A percentile compares a stretch with the other conserved stretches of the same genome.
phyloP scores from a whole-genome alignment of 2,329 filamentous ascomycete species.

The Leptographium wingfieldii region DNA sequence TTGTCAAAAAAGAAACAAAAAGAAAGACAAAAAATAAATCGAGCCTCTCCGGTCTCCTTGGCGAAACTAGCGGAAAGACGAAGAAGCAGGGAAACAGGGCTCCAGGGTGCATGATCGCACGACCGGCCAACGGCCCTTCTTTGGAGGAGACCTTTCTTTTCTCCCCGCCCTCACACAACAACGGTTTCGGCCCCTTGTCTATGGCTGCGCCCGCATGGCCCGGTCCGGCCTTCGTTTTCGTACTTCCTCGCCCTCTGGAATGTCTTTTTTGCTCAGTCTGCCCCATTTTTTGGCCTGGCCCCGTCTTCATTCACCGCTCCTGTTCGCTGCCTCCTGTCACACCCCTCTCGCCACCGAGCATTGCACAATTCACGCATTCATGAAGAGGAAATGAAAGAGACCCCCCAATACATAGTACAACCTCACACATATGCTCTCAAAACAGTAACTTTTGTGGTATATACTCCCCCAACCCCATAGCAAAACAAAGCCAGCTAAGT shows the following conservation, averaged over 20 bases:
- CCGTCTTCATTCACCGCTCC: neutral
- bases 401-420: neutral
- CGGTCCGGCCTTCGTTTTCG: neutral
- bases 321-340: neutral
- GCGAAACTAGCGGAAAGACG: too few species aligned
- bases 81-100: too few species aligned
- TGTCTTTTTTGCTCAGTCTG: neutral
- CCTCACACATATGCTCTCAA: neutral
- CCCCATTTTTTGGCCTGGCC: neutral
- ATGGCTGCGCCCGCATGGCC: neutral
- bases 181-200: neutral
- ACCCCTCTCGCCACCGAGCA: neutral
- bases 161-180: neutral
- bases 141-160: neutral
- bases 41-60: neutral
- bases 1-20: neutral
- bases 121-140: neutral
- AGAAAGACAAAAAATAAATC: neutral
- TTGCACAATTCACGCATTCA: too few species aligned
- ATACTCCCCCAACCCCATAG: constrained; percentile 1
- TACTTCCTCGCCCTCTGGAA: neutral
- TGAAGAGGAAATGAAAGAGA: neutral
- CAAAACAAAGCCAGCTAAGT: constrained; percentile 3
- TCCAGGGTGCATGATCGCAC: neutral
- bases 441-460: constrained; percentile 27